Percentiles rank a stretch among this genome's conserved stretches.
Conservation (phyloP, 2,329 filamentous ascomycete genomes). For the Curvularia hawaiiensis region DNA sequence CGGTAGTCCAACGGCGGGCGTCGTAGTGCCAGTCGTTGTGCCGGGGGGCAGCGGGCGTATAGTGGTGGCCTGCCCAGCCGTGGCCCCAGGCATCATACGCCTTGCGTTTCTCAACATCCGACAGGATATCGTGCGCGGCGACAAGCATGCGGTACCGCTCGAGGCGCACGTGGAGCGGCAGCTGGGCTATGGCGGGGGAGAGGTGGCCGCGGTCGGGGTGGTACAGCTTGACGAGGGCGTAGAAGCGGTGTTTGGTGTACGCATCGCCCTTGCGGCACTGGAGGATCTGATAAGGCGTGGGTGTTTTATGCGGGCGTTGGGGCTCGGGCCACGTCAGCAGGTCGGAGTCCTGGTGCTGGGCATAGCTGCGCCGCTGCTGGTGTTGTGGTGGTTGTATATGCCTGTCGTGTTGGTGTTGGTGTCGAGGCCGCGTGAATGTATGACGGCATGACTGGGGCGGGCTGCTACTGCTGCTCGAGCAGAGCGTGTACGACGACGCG, state of each 20-base stretch:
- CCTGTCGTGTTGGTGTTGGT: neutral
- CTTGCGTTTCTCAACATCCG: slow-evolving; percentile 75
- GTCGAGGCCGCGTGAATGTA: slow-evolving; percentile 35
- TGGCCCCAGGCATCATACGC: slow-evolving; percentile 82
- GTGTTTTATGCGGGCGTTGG: slow-evolving; percentile 51
- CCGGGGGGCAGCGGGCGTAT: slow-evolving; percentile 25
- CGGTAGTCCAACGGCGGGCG: slow-evolving; percentile 41
- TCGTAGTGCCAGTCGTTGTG: slow-evolving; percentile 34
- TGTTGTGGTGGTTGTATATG: neutral
- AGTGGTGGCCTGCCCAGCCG: slow-evolving; percentile 68
- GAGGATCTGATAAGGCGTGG: slow-evolving; percentile 92
- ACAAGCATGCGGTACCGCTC: slow-evolving; percentile 91
- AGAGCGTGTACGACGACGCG: slow-evolving; percentile 29
- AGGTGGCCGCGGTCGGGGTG: slow-evolving; percentile 74
- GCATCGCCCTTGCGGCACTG: slow-evolving; percentile 63
- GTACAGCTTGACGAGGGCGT: slow-evolving; percentile 92
- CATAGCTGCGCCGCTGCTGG: slow-evolving; percentile 31
- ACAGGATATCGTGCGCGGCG: slow-evolving; percentile 85
- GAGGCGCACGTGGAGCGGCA: slow-evolving; percentile 67
- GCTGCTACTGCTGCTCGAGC: slow-evolving; percentile 16
- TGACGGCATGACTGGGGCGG: slow-evolving; percentile 47
- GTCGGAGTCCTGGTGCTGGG: slow-evolving; percentile 34
- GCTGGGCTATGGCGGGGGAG: slow-evolving; percentile 49
- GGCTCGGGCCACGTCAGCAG: slow-evolving; percentile 41
- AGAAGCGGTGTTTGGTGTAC: slow-evolving; percentile 85